These are phyloP conservation scores for Pythium rishiriense DNA, from an alignment of 352 stramenopile genomes.

Conservation along the genomic window DNA sequence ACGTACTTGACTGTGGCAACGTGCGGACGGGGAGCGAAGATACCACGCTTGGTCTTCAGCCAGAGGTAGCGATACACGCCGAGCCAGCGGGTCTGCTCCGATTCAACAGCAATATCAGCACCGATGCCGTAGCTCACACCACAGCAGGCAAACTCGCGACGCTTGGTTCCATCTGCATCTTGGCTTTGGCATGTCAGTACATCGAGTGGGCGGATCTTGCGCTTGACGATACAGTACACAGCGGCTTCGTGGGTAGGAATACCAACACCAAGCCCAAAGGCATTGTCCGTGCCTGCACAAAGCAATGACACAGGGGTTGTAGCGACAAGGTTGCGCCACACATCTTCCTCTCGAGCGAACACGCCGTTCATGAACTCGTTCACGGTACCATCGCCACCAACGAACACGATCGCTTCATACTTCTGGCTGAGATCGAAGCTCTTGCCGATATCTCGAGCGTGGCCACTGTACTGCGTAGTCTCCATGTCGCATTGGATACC, in stretches of 20 bases:
- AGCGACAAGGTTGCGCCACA: constrained; percentile 72
- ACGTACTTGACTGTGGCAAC: constrained; percentile 74
- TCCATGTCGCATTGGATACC: constrained; percentile 77
- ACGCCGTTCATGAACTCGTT: constrained; percentile 88
- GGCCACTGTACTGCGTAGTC: constrained; percentile 68
- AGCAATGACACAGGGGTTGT: constrained; percentile 74
- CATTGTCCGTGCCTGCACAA: constrained; percentile 72
- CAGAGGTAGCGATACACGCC: constrained; percentile 74
- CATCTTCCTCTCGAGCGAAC: constrained; percentile 62
- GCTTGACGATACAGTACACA: constrained; percentile 81
- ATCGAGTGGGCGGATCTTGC: constrained; percentile 78
- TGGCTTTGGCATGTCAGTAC: constrained; percentile 60
- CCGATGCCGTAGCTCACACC: constrained; percentile 75
- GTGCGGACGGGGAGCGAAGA: constrained; percentile 53
- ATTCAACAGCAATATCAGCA: constrained; percentile 75
- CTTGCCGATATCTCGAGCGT: constrained; percentile 72
- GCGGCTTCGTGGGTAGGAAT: constrained; percentile 63
- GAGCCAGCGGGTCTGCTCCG: constrained; percentile 66
- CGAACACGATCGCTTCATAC: constrained; percentile 79
- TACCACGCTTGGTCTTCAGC: constrained; percentile 67
- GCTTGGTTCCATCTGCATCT: constrained; percentile 44
- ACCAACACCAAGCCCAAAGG: constrained; percentile 72
- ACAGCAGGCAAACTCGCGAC: constrained; percentile 72
- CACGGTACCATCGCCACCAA: constrained; percentile 76
- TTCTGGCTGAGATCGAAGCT: constrained; percentile 53